phyloP scores from a whole-genome alignment of 1,284 basidiomycete species.

The Naganishia sp. region DNA sequence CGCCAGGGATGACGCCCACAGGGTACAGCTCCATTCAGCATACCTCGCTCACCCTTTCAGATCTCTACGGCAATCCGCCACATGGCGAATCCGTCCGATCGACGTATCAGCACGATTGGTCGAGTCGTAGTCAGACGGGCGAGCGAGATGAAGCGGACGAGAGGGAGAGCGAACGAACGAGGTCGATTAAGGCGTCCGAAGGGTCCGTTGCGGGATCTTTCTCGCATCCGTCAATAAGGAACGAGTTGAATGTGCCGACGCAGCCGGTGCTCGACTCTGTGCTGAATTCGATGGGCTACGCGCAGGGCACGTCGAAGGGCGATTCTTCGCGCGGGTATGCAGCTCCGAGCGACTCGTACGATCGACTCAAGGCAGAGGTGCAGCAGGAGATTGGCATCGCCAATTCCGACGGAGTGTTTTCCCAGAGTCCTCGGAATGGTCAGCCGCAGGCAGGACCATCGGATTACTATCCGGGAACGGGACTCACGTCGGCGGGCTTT shows the following conservation, averaged over 20 bases:
- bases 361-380: slow-evolving; percentile 5
- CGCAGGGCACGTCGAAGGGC: too few relatives aligned
- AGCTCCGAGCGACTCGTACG: background rate
- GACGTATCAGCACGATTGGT: slow-evolving; percentile 24
- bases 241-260: background rate
- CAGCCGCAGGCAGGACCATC: background rate
- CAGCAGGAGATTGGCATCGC: slow-evolving; percentile 16
- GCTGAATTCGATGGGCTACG: too few relatives aligned
- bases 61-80: slow-evolving; percentile 7
- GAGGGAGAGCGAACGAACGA: background rate
- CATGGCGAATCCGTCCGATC: slow-evolving; percentile 24
- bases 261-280: background rate
- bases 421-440: background rate
- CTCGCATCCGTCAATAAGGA: too few relatives aligned
- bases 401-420: slow-evolving; percentile 9
- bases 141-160: slow-evolving; percentile 18
- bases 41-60: slow-evolving; percentile 8
- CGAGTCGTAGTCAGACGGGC: slow-evolving; percentile 25
- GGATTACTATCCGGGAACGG: background rate
- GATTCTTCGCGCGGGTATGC: too few relatives aligned
- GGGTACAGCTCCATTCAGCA: background rate
- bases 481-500: slow-evolving; percentile 1
- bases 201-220: background rate
- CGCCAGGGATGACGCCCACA: background rate
- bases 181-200: background rate